Evolutionary conservation across 1,139 yeast species (phyloP), one percentile per base, ranked within the genome.

Genomic region (Suhomyces ambrosiae): DNA sequence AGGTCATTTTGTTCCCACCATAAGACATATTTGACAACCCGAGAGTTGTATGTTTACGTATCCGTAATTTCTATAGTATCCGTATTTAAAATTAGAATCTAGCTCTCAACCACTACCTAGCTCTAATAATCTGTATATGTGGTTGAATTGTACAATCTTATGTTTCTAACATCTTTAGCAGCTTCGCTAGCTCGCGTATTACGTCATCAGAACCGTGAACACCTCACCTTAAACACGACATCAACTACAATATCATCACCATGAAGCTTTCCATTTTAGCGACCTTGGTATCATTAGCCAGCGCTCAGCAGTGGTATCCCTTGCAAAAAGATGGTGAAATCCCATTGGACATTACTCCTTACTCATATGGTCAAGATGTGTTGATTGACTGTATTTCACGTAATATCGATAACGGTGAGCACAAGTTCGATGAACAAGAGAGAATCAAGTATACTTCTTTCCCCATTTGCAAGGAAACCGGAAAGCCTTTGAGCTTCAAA

Each of bases 401-500:
- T 52, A 76, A 82, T 45, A 84, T 84, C 40, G 87, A 82, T 49
- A 78, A 71, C 45, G 94, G 94, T 38, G 92, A 85, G 56, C 92
- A 85, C 61, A 72, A 75, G 47, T 80, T 82, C 46, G 88, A 83
- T 52, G 70, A 68, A 5, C 66, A 77, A 31, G 74, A 74, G n/a
- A 65, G 77, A 41, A 79, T 85, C 40, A 56, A 82, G 10, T 82
- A 80, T 48, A 70, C 61, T 1, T 68, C 77, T 3, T 82, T 84
- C 48, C 85, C 88, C 1, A 61, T 52, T 8, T 85, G 94, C 60
- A 65, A 68, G 41, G 92, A 85, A 53, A 79, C 88, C 0, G 78
- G 76, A 3, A 63, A 70, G 45, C 83, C 88, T 1, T 66, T 84
- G 31, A 46, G 65, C 5, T 65, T 84, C 47, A 59, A 58, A 15